These are phyloP conservation scores for Trypanosoma mega DNA, from an alignment of 208 protist species.

Conservation along the genomic window DNA sequence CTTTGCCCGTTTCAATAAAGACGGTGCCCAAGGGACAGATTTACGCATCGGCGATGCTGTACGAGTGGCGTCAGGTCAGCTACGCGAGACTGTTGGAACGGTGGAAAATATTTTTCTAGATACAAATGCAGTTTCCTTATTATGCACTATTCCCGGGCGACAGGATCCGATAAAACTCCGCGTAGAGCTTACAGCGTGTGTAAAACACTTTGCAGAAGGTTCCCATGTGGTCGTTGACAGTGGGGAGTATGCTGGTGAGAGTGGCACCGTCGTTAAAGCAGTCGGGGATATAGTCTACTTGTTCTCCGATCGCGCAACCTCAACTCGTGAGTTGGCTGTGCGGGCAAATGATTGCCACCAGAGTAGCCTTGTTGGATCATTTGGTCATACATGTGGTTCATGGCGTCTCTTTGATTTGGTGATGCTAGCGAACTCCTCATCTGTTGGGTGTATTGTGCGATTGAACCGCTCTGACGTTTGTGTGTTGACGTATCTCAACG, in stretches of 20 bases:
- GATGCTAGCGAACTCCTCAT: conserved; percentile 54
- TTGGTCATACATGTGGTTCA: conserved; percentile 60
- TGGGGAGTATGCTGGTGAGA: conserved; percentile 78
- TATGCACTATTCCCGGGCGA: conserved; percentile 56
- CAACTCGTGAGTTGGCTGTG: conserved; percentile 65
- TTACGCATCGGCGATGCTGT: conserved; percentile 74
- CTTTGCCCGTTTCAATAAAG: conserved; percentile 26
- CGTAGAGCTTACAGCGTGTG: conserved; percentile 77
- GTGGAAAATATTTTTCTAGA: conserved; percentile 78
- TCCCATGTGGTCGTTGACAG: conserved; percentile 83
- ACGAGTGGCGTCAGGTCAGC: conserved; percentile 71
- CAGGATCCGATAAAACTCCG: conserved; percentile 60
- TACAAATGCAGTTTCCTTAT: conserved; percentile 63
- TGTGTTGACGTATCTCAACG: conserved; percentile 82
- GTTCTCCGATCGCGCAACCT: conserved; percentile 67
- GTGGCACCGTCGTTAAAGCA: conserved; percentile 85
- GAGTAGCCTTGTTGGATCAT: conserved; percentile 71
- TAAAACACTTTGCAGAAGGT: conserved; percentile 82
- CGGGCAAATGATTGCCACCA: conserved; percentile 84
- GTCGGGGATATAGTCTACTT: conserved; percentile 70
- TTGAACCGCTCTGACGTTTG: conserved; percentile 65
- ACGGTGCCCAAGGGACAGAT: conserved; percentile 6
- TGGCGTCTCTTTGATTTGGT: conserved; percentile 88
- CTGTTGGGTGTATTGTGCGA: conserved; percentile 74
- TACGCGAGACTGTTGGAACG: conserved; percentile 66